Conservation (phyloP, 352 stramenopile species). For the Halophytophthora polymorphica region DNA sequence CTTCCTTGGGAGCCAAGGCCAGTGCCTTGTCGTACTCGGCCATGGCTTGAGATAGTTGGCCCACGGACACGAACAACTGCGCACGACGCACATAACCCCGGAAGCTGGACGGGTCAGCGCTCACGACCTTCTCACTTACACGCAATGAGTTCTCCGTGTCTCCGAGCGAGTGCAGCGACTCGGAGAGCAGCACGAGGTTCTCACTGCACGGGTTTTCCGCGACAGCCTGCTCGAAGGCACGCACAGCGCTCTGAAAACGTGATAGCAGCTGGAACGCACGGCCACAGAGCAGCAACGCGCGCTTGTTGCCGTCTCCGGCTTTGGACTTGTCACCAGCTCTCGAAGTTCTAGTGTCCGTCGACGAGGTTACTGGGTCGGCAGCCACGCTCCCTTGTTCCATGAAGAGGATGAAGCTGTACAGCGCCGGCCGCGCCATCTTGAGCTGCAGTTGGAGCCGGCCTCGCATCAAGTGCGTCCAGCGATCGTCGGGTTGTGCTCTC, state of each 20-base stretch:
- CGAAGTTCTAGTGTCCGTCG: background rate
- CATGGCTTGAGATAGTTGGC: constrained; percentile 44
- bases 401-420: constrained; percentile 78
- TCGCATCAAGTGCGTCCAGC: constrained; percentile 60
- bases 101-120: constrained; percentile 49
- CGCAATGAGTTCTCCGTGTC: constrained; percentile 77
- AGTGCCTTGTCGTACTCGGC: constrained; percentile 67
- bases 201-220: constrained; percentile 57
- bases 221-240: constrained; percentile 61
- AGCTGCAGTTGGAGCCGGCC: constrained; percentile 59
- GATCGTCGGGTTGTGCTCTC: constrained; percentile 52
- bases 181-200: constrained; percentile 75
- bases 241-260: constrained; percentile 60
- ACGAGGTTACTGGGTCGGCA: background rate
- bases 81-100: constrained; percentile 64
- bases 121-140: constrained; percentile 71
- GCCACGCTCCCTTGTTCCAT: constrained; percentile 37
- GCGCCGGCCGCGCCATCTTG: constrained; percentile 44
- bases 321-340: constrained; percentile 3
- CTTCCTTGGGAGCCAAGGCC: constrained; percentile 53
- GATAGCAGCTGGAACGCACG: constrained; percentile 68
- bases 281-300: constrained; percentile 49
- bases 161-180: constrained; percentile 74
- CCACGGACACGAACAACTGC: constrained; percentile 54
- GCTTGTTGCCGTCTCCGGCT: constrained; percentile 28